Evolutionary conservation across 148 eudicot genomes (phyloP).

Genomic region (Amaranthus hypochondriacus): DNA sequence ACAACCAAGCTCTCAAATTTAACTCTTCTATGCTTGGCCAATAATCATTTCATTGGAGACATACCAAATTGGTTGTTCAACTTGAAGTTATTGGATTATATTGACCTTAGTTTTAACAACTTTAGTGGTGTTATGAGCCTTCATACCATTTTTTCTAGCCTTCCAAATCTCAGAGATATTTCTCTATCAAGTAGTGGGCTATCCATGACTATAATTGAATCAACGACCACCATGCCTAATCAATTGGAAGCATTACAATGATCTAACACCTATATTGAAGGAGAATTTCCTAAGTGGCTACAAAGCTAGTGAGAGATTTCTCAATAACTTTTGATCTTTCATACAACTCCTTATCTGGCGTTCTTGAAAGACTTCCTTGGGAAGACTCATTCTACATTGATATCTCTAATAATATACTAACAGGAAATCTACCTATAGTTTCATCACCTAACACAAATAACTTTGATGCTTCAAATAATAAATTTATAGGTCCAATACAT

Average conservation of each 20-base stretch:
- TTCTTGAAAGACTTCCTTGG: slow-evolving; percentile 8
- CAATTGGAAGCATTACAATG: slow-evolving; percentile 15
- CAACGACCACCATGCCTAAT: slow-evolving; percentile 1
- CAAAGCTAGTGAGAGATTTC: not conserved
- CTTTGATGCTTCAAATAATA: slow-evolving; percentile 21
- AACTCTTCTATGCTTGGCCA: not conserved
- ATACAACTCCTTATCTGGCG: slow-evolving; percentile 22
- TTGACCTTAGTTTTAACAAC: not conserved
- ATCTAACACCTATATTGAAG: slow-evolving; percentile 20
- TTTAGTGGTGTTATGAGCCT: slow-evolving; percentile 2
- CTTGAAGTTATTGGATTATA: not conserved
- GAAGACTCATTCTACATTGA: not conserved
- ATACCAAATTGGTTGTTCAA: not conserved
- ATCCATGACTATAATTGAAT: too few relatives aligned
- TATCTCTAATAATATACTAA: slow-evolving; percentile 25
- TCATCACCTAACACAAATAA: slow-evolving; percentile 9
- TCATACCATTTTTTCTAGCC: not conserved
- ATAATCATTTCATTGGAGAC: not conserved
- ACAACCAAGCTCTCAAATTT: not conserved
- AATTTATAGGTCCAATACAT: slow-evolving; percentile 17
- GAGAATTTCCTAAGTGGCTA: slow-evolving; percentile 24
- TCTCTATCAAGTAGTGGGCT: not conserved
- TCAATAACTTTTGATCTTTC: slow-evolving; percentile 14
- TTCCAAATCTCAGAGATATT: not conserved
- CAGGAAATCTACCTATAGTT: slow-evolving; percentile 28